Conservation (phyloP, 108 stramenopile genomes). For the Nannochloropsis salina region DNA sequence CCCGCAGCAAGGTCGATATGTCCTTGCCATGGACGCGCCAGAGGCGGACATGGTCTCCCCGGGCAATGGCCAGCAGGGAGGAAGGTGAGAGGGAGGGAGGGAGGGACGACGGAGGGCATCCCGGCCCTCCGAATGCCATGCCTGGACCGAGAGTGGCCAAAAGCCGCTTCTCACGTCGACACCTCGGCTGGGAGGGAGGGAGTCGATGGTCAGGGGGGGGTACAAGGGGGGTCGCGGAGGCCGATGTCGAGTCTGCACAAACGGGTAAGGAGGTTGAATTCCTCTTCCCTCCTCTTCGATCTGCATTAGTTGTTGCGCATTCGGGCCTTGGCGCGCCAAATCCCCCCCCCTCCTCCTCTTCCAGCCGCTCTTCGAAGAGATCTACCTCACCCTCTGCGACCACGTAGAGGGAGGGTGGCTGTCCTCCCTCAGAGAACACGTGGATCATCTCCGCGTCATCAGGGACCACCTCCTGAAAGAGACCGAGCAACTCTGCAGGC, state of each 20-base stretch:
- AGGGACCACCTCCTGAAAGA: background rate
- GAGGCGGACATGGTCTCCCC: background rate
- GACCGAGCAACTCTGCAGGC: background rate
- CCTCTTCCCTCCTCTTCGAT: too few relatives aligned
- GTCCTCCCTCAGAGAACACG: background rate
- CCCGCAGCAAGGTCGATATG: background rate
- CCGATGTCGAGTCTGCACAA: too few relatives aligned
- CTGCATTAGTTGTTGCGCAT: too few relatives aligned
- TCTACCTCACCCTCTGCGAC: background rate
- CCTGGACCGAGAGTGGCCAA: background rate
- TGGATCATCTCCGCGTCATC: background rate
- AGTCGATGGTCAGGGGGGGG: too few relatives aligned
- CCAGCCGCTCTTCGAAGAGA: conserved; percentile 14
- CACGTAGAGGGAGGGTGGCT: background rate
- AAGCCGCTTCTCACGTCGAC: background rate
- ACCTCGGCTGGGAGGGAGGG: background rate
- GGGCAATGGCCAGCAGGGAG: background rate
- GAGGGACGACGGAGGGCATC: background rate
- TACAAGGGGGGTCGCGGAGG: too few relatives aligned
- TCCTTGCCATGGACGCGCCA: background rate
- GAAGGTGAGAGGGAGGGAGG: background rate
- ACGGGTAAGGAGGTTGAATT: too few relatives aligned
- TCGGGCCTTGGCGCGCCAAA: too few relatives aligned
- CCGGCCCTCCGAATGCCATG: background rate
- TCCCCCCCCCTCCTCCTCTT: background rate